A percentile compares a stretch with the other conserved stretches of the same genome.
Evolutionary conservation across 179 eudicot species (phyloP).

Genomic region (Beta corolliflora): DNA sequence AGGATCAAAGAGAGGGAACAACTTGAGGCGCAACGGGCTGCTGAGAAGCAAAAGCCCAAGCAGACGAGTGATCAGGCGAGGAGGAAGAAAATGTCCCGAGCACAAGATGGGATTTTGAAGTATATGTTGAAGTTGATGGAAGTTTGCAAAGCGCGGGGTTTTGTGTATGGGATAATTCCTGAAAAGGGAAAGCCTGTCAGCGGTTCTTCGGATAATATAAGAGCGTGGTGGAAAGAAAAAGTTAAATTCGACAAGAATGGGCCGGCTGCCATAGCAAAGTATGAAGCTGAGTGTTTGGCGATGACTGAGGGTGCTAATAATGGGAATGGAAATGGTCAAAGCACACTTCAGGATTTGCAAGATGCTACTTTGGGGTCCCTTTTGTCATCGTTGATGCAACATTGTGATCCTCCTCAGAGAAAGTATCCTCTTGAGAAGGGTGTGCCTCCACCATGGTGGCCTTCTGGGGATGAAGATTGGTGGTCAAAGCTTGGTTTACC

Average conservation of each 20-base stretch:
- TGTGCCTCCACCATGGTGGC: constrained; percentile 87
- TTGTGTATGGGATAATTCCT: constrained; percentile 56
- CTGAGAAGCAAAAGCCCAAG: constrained; percentile 61
- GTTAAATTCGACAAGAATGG: constrained; percentile 84
- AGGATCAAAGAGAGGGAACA: constrained; percentile 76
- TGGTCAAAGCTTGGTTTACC: constrained; percentile 60
- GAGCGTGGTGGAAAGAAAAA: constrained; percentile 95
- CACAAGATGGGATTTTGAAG: constrained; percentile 88
- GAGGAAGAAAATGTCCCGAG: constrained; percentile 85
- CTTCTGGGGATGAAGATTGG: constrained; percentile 72
- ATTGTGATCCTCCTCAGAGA: constrained; percentile 83
- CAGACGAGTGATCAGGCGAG: constrained; percentile 68
- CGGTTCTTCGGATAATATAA: constrained; percentile 74
- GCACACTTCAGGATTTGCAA: constrained; percentile 68
- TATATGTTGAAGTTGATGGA: constrained; percentile 90
- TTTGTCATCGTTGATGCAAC: constrained; percentile 82
- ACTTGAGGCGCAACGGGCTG: constrained; percentile 61
- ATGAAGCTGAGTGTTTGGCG: constrained; percentile 56
- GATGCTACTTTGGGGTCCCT: constrained; percentile 86
- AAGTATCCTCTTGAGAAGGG: constrained; percentile 78
- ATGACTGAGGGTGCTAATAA: constrained; percentile 40
- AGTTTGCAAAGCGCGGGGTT: constrained; percentile 60
- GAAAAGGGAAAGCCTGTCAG: constrained; percentile 89
- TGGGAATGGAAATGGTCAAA: constrained; percentile 49
- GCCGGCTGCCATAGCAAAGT: constrained; percentile 68